These are phyloP conservation scores for Yamadazyma kitorensis DNA, from an alignment of 805 yeast genomes.

Conservation along the genomic window DNA sequence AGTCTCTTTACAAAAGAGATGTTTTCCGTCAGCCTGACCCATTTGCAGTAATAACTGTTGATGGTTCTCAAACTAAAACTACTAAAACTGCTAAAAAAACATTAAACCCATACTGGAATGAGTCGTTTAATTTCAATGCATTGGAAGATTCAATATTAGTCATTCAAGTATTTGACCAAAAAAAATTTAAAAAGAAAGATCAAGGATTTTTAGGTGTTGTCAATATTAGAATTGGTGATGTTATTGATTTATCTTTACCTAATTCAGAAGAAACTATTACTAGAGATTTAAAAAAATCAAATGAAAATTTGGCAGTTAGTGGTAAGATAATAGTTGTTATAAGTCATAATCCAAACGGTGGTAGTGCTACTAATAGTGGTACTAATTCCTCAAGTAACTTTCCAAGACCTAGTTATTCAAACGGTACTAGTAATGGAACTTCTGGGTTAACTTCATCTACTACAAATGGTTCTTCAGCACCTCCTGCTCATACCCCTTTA, in stretches of 20 bases:
- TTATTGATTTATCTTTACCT: conserved; percentile 59
- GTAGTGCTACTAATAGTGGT: conserved; percentile 9
- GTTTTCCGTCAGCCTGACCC: conserved; percentile 97
- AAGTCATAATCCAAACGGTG: conserved; percentile 37
- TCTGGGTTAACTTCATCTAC: conserved; percentile 1
- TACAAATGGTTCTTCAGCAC: conserved; percentile 13
- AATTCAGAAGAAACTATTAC: conserved; percentile 81
- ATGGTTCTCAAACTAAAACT: conserved; percentile 93
- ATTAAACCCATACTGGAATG: conserved; percentile 97
- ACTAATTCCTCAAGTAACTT: conserved; percentile 11
- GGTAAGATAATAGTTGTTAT: conserved; percentile 85
- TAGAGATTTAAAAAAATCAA: conserved; percentile 85
- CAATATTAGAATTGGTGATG: conserved; percentile 85
- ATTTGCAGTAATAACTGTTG: conserved; percentile 95
- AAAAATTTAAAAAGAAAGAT: conserved; percentile 95
- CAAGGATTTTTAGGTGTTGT: conserved; percentile 98
- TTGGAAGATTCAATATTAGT: conserved; percentile 84
- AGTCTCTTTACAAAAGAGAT: conserved; percentile 91
- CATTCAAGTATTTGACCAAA: conserved; percentile 94
- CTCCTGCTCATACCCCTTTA: conserved; percentile 16
- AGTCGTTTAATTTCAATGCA: conserved; percentile 72
- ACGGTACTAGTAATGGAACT: conserved; percentile 7
- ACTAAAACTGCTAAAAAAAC: conserved; percentile 93
- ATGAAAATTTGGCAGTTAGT: conserved; percentile 87
- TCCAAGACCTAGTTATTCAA: conserved; percentile 15